A percentile compares a stretch with the other conserved stretches of the same genome.
phyloP scores from a whole-genome alignment of 257 asterid species.

The Solanum tacnaense region DNA sequence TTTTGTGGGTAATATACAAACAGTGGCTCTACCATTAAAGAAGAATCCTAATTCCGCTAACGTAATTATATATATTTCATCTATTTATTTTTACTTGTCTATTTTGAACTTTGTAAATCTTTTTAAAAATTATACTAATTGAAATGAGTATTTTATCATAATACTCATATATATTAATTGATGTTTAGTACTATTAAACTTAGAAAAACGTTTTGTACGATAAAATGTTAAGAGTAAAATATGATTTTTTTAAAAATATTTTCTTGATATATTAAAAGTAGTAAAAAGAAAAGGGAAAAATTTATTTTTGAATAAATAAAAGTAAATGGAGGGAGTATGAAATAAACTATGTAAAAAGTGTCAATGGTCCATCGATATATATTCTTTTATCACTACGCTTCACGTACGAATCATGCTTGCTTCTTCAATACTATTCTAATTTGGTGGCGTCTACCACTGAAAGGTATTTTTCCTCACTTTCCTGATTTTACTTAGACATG shows the following conservation, averaged over 20 bases:
- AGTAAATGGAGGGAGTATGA: background rate
- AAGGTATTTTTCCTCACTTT: background rate
- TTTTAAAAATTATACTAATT: too few species aligned
- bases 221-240: background rate
- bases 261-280: background rate
- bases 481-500: too few species aligned
- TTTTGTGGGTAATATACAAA: too few species aligned
- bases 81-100: too few species aligned
- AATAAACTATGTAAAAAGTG: background rate
- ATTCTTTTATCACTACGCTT: background rate
- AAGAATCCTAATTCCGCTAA: too few species aligned
- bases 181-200: background rate
- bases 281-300: background rate
- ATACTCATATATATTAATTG: background rate
- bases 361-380: background rate
- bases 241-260: too few species aligned
- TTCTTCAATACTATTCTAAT: background rate
- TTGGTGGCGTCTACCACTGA: background rate
- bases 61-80: too few species aligned
- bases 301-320: background rate
- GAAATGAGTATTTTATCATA: too few species aligned
- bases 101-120: too few species aligned
- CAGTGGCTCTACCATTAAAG: too few species aligned
- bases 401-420: background rate
- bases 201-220: background rate